Percentiles rank a stretch among this genome's conserved stretches.
Evolutionary conservation across 768 basidiomycete genomes (phyloP).

Genomic region (Serpula lacrymans): DNA sequence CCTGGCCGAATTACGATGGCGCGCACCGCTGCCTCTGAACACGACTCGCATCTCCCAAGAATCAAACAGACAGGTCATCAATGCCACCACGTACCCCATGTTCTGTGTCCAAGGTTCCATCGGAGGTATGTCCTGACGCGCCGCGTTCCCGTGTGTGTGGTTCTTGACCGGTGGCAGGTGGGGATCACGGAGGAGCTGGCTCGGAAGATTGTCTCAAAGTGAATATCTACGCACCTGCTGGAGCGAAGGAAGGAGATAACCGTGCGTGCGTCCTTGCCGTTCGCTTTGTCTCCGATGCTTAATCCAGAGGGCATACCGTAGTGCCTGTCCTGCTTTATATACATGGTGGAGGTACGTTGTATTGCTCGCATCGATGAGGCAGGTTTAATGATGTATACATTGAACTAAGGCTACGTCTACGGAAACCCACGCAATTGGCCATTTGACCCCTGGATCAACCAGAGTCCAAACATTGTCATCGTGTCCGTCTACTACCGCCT

Average conservation of each 20-base stretch:
- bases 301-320: conserved; percentile 5
- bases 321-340: conserved; percentile 41
- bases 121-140: conserved; percentile 35
- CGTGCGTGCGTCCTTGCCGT: too few relatives aligned
- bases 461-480: conserved; percentile 57
- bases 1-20: conserved; percentile 36
- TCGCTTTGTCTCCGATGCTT: conserved; percentile 16
- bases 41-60: conserved; percentile 38
- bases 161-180: conserved; percentile 34
- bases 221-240: conserved; percentile 58
- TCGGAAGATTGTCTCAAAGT: conserved; percentile 66
- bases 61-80: conserved; percentile 37
- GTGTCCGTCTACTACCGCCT: conserved; percentile 69
- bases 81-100: conserved; percentile 51
- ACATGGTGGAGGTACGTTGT: conserved; percentile 32
- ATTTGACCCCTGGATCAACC: conserved; percentile 62
- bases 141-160: too few relatives aligned
- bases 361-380: not conserved
- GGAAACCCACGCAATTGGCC: conserved; percentile 67
- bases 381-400: too few relatives aligned
- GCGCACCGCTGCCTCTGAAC: conserved; percentile 51
- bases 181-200: conserved; percentile 60
- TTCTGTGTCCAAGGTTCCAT: conserved; percentile 61
- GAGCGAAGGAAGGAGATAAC: conserved; percentile 42
- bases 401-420: conserved; percentile 47